Evolutionary conservation across 2,329 filamentous ascomycete species (phyloP), one percentile per base, ranked within the genome.

Genomic region (Penicillium sp.): DNA sequence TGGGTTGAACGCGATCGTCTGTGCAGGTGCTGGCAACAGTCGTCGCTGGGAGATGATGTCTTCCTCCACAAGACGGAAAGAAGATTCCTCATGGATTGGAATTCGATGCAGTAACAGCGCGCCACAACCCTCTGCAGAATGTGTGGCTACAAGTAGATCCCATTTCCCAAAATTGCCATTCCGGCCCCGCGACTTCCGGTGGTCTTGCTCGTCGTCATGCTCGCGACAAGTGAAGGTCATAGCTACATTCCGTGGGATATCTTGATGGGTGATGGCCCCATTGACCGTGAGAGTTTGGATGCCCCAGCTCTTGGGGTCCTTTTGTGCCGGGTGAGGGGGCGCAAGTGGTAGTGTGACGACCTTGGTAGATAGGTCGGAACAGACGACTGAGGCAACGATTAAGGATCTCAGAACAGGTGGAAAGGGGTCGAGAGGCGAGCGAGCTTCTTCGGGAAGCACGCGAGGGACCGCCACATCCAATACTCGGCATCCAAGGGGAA

Each of bases 341-440:
- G 64, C 63, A 19, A 84, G 67, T 4, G 81, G 80, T 14, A 83
- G 59, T 4, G 75, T 75, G 18, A 84, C 69, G 40, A 84, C 58
- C 27, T 77, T 74, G 10, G 81, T 71, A n/a, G 74, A 78, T 12
- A 74, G 76, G 61, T 85, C 81, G 13, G 77, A 74, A 55, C 80
- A 84, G 13, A 77, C 73, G 4, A 77, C 76, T 0, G 76, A 72
- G 31, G 84, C 69, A 19, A 82, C 70, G 13, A 84, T 75, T 46
- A 72, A 75, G 31, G 72, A 69, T 35, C 71, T 72, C 47, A 81
- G 70, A 29, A 80, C 68, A 25, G 69, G 65, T 9, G 77, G 78
- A 28, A 73, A 71, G 7, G 70, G 68, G 49, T 76, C 71, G 11
- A 68, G 64, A 6, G 67, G 59, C 14, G 72, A 71, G 49, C 67